Base-by-base conservation (phyloP, 2,329 filamentous ascomycete species). In the Trichoderma gracile region DNA sequence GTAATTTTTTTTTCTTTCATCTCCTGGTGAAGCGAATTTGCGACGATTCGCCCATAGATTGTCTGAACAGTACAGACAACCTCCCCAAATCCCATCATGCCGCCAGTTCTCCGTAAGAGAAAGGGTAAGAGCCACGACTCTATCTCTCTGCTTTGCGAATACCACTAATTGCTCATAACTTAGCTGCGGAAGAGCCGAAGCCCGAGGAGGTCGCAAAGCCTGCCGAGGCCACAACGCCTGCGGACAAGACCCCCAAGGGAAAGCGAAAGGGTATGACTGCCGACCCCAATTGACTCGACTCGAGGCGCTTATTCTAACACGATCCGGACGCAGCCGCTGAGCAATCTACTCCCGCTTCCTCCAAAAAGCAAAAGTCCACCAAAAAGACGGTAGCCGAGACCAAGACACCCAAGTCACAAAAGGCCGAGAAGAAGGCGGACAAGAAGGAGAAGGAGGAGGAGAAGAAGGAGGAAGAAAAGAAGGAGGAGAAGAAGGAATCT, bases 291-390 rank as follows among this genome's bases (percentile, higher is more conserved):
- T 14, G 14, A 33, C 12, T 25, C 54, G 25, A 66, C 73, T 73
- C 58, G 17, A 33, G 75, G 2, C 64, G 69, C 15, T 8, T 19
- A 38, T 61, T 17, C 50, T 57, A 25, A 65, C n/a, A 21, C 45
- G 25, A 43, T 7, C 10, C 3, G 19, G 15, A 19, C 12, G 8
- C 64, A 80, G 79, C 80, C n/a, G 69, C 75, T 66, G 80, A 81
- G 38, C 79, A 81, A 70, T 72, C 76, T n/a, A 80, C 78, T 6
- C 78, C 79, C 50, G 74, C 79, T 62, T 75, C 76, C 19, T 60
- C 74, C 58, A 82, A 82, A 74, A 82, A 82, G 73, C 71, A 79
- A 62, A 83, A 81, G 69, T 72, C 80, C 53, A 74, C 72, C 17
- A 78, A 79, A 71, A 74, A 76, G 64, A 70, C 67, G 38, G 65